A percentile compares a stretch with the other conserved stretches of the same genome.
Conservation (phyloP, 805 yeast genomes). For the fission yeast (Schizosaccharomyces pombe) region ASM294v3 CU329670.1:1801001-1801500, state of each 20-base stretch:
- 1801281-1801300: constrained; percentile 64
- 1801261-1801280: constrained; percentile 25
- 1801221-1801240: constrained; percentile 70
- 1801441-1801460: constrained; percentile 20
- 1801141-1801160: constrained; percentile 62
- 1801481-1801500: constrained; percentile 40
- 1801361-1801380: constrained; percentile 72
- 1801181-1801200: constrained; percentile 97
- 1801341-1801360: constrained; percentile 49
- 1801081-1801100: constrained; percentile 93
- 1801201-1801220: constrained; percentile 77
- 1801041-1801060: constrained; percentile 86
- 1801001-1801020: constrained; percentile 89
- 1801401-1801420: constrained; percentile 99
- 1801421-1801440: constrained; percentile 42
- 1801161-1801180: constrained; percentile 81
- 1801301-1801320: constrained; percentile 54
- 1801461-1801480: constrained; percentile 37
- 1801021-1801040: constrained; percentile 89
- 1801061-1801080: constrained; percentile 62
- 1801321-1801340: constrained; percentile 86
- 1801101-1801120: constrained; percentile 90
- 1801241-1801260: constrained; percentile 45
- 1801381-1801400: constrained; percentile 84
- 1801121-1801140: constrained; percentile 52